Evolutionary conservation across 2,329 filamentous ascomycete species (phyloP), one percentile per base, ranked within the genome.

Genomic region (Septoria petroselini): DNA sequence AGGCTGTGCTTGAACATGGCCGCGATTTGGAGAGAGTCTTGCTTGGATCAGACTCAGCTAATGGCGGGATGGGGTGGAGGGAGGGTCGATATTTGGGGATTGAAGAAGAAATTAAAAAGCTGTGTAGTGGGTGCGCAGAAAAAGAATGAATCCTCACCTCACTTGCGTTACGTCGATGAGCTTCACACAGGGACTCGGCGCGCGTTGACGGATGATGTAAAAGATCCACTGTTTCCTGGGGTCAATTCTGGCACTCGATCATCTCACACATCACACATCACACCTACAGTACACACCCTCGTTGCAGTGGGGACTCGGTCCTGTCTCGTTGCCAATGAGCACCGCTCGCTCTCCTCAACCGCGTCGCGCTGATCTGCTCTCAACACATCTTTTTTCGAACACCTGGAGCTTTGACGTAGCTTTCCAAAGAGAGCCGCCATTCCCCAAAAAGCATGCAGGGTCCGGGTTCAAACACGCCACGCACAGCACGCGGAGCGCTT

Each of bases 1-100:
- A 68, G 50, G 47, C 46, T 65, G 55, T 52, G 57, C 49, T 62
- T 63, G 57, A 67, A 62, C 65, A 67, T 68, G 19, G 27, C 58
- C 52, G 15, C 23, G 8, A 7, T 18, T 47, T n/a, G n/a, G 33
- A 14, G 17, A 2, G 7, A 18, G 14, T 3, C n/a, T n/a, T 2
- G 21, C 35, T 46, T 12, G 38, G 31, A 30, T 15, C 7, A 14
- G 12, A 27, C 42, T 38, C 31, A 38, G 33, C 17, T 34, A 19
- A 25, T 43, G 7, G 29, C 29, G 29, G 33, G 41, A 12, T 6
- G 12, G 30, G 18, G 31, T 46, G 33, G 34, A 25, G 29, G 38
- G 8, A 7, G 3, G 33, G 19, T 29, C 11, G 34, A 39, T 31
- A 21, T 19, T 15, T 27, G 14, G 30, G 41, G 21, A 31, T 43